Percentiles rank a stretch among this genome's conserved stretches.
phyloP scores from a whole-genome alignment of 192 early-diverging fungal species.

The Coemansia sp. region DNA sequence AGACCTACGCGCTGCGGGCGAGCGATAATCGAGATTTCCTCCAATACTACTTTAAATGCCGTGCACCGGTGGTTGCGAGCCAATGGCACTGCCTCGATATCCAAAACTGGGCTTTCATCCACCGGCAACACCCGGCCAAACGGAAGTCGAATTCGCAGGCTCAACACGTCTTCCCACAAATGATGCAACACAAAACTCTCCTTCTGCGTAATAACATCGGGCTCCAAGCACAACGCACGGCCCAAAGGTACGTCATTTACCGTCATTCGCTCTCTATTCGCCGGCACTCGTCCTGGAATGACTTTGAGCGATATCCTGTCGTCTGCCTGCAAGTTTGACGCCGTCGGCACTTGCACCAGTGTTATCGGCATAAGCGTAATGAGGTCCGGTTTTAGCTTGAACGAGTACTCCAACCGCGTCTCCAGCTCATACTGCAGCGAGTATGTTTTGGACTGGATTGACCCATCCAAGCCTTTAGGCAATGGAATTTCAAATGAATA shows the following conservation, averaged over 20 bases:
- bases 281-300: neutral
- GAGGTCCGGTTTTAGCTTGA: constrained; percentile 35
- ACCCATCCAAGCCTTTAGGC: constrained; percentile 32
- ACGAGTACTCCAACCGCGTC: constrained; percentile 39
- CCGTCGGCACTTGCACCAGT: constrained; percentile 42
- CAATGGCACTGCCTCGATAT: constrained; percentile 34
- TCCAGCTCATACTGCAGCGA: constrained; percentile 35
- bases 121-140: constrained; percentile 26
- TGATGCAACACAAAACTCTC: constrained; percentile 35
- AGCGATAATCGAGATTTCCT: constrained; percentile 47
- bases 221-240: constrained; percentile 16
- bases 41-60: constrained; percentile 15
- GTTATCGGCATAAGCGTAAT: constrained; percentile 8
- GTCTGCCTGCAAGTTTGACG: constrained; percentile 36
- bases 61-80: constrained; percentile 22
- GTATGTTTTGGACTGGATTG: constrained; percentile 23
- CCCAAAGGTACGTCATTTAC: constrained; percentile 29
- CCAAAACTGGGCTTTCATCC: constrained; percentile 16
- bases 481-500: constrained; percentile 42
- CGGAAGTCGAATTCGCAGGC: constrained; percentile 25
- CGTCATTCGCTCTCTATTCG: neutral
- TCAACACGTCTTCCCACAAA: constrained; percentile 29
- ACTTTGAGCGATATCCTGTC: constrained; percentile 37
- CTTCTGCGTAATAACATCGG: constrained; percentile 25
- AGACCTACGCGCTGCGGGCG: constrained; percentile 17